These are phyloP conservation scores for Sporothrix euskadiensis DNA, from an alignment of 2,329 filamentous ascomycete genomes.

Conservation along the genomic window DNA sequence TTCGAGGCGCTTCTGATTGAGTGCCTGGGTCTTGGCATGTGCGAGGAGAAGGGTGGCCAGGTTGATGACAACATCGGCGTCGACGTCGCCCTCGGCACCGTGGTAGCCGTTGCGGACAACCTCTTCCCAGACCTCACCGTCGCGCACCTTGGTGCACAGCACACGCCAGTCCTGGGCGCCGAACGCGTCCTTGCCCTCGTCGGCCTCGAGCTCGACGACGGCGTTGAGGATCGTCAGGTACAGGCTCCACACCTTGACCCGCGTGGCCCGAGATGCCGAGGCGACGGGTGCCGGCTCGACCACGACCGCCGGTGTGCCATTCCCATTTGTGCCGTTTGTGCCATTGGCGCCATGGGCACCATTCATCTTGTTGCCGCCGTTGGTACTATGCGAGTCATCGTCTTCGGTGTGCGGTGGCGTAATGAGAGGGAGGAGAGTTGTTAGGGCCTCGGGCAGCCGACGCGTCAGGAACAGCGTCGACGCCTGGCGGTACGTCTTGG, in stretches of 20 bases:
- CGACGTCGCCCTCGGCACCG: slow-evolving; percentile 84
- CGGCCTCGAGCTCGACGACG: slow-evolving; percentile 81
- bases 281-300: slow-evolving; percentile 70
- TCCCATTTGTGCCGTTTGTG: background rate
- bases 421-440: slow-evolving; percentile 81
- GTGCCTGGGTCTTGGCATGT: slow-evolving; percentile 78
- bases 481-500: slow-evolving; percentile 90
- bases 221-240: slow-evolving; percentile 93
- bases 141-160: slow-evolving; percentile 79
- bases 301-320: slow-evolving; percentile 44
- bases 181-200: slow-evolving; percentile 87
- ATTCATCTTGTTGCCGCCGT: background rate
- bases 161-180: slow-evolving; percentile 82
- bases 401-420: slow-evolving; percentile 54
- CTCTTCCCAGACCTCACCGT: slow-evolving; percentile 92
- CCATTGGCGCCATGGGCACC: background rate
- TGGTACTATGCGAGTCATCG: slow-evolving; percentile 35
- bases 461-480: slow-evolving; percentile 94
- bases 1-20: slow-evolving; percentile 87
- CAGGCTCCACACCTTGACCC: slow-evolving; percentile 96
- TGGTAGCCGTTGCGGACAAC: slow-evolving; percentile 85
- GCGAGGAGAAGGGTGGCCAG: slow-evolving; percentile 86
- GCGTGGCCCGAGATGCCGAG: slow-evolving; percentile 74
- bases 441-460: slow-evolving; percentile 83
- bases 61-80: slow-evolving; percentile 91